Conservation (phyloP, 805 yeast genomes). For the Yamadazyma takamatsuzukensis region DNA sequence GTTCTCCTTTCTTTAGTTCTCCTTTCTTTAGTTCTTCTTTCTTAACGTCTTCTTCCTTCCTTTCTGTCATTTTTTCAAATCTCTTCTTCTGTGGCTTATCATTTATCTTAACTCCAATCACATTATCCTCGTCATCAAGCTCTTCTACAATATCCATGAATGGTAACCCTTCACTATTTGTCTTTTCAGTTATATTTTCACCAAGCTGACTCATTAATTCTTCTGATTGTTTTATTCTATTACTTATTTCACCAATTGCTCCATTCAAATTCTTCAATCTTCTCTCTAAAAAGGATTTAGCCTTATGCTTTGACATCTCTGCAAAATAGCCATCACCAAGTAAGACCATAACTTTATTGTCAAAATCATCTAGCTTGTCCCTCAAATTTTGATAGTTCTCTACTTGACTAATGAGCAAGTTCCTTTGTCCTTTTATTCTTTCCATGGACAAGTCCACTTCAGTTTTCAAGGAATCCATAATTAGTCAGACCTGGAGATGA, state of each 20-base stretch:
- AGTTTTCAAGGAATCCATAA: no score
- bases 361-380: neutral
- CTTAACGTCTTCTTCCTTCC: conserved; percentile 1
- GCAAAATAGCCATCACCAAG: conserved; percentile 42
- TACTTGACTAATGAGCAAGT: conserved; percentile 4
- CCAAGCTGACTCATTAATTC: conserved; percentile 7
- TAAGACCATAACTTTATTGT: conserved; percentile 20
- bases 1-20: conserved; percentile 1
- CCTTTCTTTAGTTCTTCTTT: neutral
- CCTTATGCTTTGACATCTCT: conserved; percentile 26
- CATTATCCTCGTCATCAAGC: conserved; percentile 78
- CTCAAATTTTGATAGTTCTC: conserved; percentile 3
- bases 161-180: conserved; percentile 42
- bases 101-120: conserved; percentile 32
- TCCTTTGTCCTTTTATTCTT: conserved; percentile 5
- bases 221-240: conserved; percentile 26
- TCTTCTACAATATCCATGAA: conserved; percentile 77
- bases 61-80: neutral
- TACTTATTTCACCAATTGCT: conserved; percentile 39
- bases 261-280: conserved; percentile 19
- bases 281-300: conserved; percentile 22
- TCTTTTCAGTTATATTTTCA: conserved; percentile 9
- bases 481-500: no score
- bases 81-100: conserved; percentile 2
- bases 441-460: no score